Base-by-base conservation (phyloP, 192 early-diverging fungal genomes). In the Coemansia asiatica region DNA sequence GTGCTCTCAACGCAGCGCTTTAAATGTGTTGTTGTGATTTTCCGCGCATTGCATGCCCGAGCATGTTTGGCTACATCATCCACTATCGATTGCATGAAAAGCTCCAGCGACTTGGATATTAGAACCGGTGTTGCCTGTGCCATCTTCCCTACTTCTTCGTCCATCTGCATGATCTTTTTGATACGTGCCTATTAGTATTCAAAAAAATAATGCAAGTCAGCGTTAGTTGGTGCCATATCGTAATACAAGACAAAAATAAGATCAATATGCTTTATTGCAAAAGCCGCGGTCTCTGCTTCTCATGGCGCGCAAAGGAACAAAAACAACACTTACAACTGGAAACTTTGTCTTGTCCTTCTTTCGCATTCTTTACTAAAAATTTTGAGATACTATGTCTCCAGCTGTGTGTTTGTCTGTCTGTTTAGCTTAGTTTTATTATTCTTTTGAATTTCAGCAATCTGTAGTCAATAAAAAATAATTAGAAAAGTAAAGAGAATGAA, bases 91-190 rank as follows among this genome's bases (percentile, higher is more conserved):
- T 95, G 90, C 89, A 99, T 91, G 65, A 99, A 99, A 29, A 95
- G 85, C 77, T 99, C 97, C 27, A 99, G 77, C 18, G 65, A 85
- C 79, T 81, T 88, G 86, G 93, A 96, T 50, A 97, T 95, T 29
- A 99, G 84, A 21, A 97, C 89, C 4, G 97, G 97, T 10, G 97
- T 99, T 22, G 93, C 95, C 67, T 95, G 92, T 1, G 95, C 92
- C 71, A 99, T 94, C 76, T 99, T 99, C 50, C 97, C 97, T 2
- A 99, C 95, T 70, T 99, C 97, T 54, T 99, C 97, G 76, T 99
- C 97, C 80, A 91, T 87, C 71, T 97, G 93, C 97, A 99, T 99
- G 63, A 99, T 99, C 87, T 97, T 96, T 74, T 99, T 99, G 84
- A 99, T 99, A 38, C 97, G 90, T 19, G 95, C 96, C 95, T 98